These are phyloP conservation scores for Echria macrotheca DNA, from an alignment of 495 filamentous ascomycete genomes.

Conservation along the genomic window DNA sequence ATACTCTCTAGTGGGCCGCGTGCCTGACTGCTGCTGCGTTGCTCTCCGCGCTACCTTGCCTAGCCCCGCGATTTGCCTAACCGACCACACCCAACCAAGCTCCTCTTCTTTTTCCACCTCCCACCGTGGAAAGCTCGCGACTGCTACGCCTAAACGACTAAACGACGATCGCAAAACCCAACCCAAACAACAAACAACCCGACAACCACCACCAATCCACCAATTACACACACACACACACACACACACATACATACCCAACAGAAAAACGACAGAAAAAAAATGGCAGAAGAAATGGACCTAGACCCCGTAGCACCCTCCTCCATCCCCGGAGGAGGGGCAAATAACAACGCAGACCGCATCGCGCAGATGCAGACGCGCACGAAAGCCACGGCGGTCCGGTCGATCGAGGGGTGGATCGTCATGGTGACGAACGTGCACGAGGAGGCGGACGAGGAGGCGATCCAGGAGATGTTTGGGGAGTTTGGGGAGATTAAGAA, in stretches of 20 bases:
- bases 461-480: constrained; percentile 87
- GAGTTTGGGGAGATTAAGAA: constrained; percentile 99
- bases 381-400: constrained; percentile 80
- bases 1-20: too few species aligned
- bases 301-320: constrained; percentile 12
- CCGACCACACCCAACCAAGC: too few species aligned
- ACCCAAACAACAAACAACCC: not conserved
- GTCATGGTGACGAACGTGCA: constrained; percentile 94
- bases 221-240: too few species aligned
- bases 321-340: constrained; percentile 3
- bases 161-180: too few species aligned
- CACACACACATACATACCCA: not conserved
- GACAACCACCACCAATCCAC: not conserved
- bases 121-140: too few species aligned
- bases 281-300: constrained; percentile 22
- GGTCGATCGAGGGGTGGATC: constrained; percentile 99
- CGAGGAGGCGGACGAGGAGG: constrained; percentile 95
- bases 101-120: too few species aligned
- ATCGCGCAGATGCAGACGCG: constrained; percentile 65
- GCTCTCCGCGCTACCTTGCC: too few species aligned
- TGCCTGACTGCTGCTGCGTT: too few species aligned
- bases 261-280: not conserved
- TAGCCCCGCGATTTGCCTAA: too few species aligned
- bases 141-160: too few species aligned
- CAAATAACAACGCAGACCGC: constrained; percentile 36